Base-by-base conservation (phyloP, 371 early-diverging fungal genomes). In the Choanephora cucurbitarum region DNA sequence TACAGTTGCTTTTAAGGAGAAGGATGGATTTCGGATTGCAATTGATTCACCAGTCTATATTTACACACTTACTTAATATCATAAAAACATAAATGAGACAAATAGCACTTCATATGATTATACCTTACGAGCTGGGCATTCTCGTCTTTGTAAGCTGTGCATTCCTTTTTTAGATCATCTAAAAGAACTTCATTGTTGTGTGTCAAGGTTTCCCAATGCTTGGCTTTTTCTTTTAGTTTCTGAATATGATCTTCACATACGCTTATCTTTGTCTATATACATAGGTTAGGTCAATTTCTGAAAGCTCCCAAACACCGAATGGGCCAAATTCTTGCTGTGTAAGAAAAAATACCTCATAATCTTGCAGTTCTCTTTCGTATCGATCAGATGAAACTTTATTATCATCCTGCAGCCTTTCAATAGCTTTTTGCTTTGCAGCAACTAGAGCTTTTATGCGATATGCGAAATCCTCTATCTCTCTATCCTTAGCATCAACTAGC, bases 381-480 rank as follows among this genome's bases (percentile, higher is more conserved):
- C 58, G 47, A n/a, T 60, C 52, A 24, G 63, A 46, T 11, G 65
- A 55, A 11, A 64, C 48, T 10, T 40, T 65, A 3, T 58, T 52
- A 44, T 71, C 69, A 1, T 41, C 33, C 10, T 63, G 51, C 14
- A 62, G 18, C 4, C 47, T 52, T 32, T 72, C 77, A 6, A 68
- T 44, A 24, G 73, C 77, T 44, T 73, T 73, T 48, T 69, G 67
- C 24, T 62, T 67, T 8, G 71, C 44, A 22, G 71, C 66, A 2
- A 64, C 56, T 5, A 76, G 18, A 1, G 73, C 68, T 40, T 68
- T 76, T 18, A 76, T 58, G 8, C 77, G 66, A 48, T 73, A 76
- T 11, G 73, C 71, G 51, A 70, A 73, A 31, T 68, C 67, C 34
- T 73, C 77, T 21, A 76, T 39, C n/a, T 70, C 77, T 19, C 60